A percentile compares a stretch with the other conserved stretches of the same genome.
These are phyloP conservation scores for Mychonastes homosphaera DNA, from an alignment of 139 green algal species.

Conservation along the genomic window DNA sequence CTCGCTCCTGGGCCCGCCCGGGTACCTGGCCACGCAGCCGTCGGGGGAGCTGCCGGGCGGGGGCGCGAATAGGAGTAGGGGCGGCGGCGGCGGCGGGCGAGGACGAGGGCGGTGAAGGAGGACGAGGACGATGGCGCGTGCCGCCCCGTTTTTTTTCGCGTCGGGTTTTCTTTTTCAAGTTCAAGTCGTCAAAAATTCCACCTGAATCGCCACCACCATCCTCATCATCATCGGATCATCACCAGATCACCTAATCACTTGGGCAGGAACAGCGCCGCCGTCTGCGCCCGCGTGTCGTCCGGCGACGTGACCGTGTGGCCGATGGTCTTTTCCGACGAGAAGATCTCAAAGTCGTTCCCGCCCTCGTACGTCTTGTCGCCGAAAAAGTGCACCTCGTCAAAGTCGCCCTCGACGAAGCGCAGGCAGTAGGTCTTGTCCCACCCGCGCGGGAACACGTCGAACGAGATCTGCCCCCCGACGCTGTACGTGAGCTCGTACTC, in stretches of 20 bases:
- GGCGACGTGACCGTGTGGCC: conserved; percentile 88
- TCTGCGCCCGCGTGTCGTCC: conserved; percentile 74
- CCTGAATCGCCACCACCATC: too few relatives aligned
- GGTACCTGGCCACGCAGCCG: too few relatives aligned
- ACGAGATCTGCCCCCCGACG: conserved; percentile 97
- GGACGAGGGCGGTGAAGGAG: too few relatives aligned
- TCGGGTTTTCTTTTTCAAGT: too few relatives aligned
- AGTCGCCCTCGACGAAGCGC: conserved; percentile 81
- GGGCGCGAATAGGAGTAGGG: too few relatives aligned
- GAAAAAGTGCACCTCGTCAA: conserved; percentile 98
- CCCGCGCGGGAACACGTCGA: conserved; percentile 91
- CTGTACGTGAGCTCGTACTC: conserved; percentile 83
- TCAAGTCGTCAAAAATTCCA: too few relatives aligned
- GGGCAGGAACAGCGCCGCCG: conserved; percentile 63
- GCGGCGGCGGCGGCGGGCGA: too few relatives aligned
- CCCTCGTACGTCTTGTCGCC: conserved; percentile 98
- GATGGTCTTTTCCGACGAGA: conserved; percentile 62
- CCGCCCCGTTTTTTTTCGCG: too few relatives aligned
- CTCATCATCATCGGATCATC: too few relatives aligned
- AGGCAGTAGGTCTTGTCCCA: conserved; percentile 99
- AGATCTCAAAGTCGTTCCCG: conserved; percentile 99
- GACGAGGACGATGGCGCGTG: too few relatives aligned
- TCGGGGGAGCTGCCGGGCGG: too few relatives aligned
- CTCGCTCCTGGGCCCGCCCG: too few relatives aligned
- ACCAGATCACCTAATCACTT: conserved; percentile 8